Evolutionary conservation across 371 early-diverging fungal species (phyloP).

Genomic region (Syncephalastrum racemosum): DNA sequence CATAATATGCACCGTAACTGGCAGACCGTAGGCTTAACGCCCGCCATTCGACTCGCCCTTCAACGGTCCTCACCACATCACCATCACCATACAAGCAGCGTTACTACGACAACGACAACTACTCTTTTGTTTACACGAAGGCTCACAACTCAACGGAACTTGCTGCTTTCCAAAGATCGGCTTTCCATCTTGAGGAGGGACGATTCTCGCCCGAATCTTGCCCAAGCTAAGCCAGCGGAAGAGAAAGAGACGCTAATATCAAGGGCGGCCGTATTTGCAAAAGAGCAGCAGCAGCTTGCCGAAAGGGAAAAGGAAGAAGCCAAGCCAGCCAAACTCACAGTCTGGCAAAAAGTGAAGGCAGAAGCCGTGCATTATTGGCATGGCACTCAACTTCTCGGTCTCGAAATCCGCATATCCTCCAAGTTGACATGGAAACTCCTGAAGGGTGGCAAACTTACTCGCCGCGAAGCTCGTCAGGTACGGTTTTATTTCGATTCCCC

Average conservation of each 20-base stretch:
- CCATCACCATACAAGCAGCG: background rate
- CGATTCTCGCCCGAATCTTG: too few species aligned
- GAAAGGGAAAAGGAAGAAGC: background rate
- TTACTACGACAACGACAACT: too few species aligned
- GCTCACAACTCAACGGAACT: too few species aligned
- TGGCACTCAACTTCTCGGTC: constrained; percentile 88
- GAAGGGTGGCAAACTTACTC: constrained; percentile 75
- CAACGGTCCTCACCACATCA: background rate
- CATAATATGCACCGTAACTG: too few species aligned
- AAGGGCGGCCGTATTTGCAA: constrained; percentile 34
- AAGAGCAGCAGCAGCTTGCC: constrained; percentile 25
- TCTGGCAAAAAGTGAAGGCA: constrained; percentile 82
- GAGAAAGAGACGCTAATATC: constrained; percentile 44
- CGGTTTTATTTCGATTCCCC: background rate
- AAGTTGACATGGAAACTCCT: constrained; percentile 74
- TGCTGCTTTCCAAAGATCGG: too few species aligned
- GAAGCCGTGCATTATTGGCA: constrained; percentile 94
- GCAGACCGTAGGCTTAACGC: background rate
- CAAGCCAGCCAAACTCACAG: constrained; percentile 61
- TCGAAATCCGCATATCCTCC: constrained; percentile 85
- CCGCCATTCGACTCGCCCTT: background rate
- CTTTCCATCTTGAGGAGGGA: too few species aligned
- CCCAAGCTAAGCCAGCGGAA: background rate
- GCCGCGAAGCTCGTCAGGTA: constrained; percentile 90
- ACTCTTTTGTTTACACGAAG: too few species aligned